phyloP scores from a whole-genome alignment of 2,329 filamentous ascomycete genomes.

The Pezizomycotina sp. region DNA sequence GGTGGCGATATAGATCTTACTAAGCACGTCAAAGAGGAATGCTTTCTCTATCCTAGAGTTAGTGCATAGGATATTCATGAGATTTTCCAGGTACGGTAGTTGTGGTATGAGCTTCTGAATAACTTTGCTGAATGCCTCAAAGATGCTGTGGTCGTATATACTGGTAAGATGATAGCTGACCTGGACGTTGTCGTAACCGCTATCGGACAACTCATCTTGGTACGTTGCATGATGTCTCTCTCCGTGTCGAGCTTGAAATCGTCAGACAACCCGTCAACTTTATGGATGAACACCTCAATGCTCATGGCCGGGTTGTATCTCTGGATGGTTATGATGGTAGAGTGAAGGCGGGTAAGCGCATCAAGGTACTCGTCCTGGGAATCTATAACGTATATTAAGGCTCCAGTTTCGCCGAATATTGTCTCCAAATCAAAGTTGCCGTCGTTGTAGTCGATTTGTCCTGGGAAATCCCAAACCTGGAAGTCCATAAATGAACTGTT shows the following conservation, averaged over 20 bases:
- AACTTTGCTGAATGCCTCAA: constrained; percentile 95
- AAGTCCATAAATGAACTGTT: constrained; percentile 95
- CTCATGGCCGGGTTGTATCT: constrained; percentile 84
- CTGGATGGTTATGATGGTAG: constrained; percentile 76
- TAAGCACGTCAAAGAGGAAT: constrained; percentile 92
- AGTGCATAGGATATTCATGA: constrained; percentile 84
- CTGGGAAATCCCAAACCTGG: constrained; percentile 94
- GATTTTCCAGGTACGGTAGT: constrained; percentile 75
- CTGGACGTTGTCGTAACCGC: constrained; percentile 81
- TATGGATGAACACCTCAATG: constrained; percentile 97
- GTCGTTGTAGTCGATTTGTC: constrained; percentile 83
- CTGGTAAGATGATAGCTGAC: constrained; percentile 92
- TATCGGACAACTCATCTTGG: constrained; percentile 91
- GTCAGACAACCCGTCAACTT: constrained; percentile 91
- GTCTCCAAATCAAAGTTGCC: constrained; percentile 78
- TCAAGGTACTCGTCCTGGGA: constrained; percentile 96
- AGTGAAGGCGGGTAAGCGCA: constrained; percentile 69
- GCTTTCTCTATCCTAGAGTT: constrained; percentile 95
- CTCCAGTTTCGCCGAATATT: constrained; percentile 86
- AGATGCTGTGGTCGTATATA: constrained; percentile 97
- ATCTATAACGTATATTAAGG: constrained; percentile 95
- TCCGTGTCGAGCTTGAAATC: constrained; percentile 94
- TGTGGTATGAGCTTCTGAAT: constrained; percentile 95
- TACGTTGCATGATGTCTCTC: constrained; percentile 87
- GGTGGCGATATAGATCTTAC: constrained; percentile 96